Evolutionary conservation across 2,329 filamentous ascomycete species (phyloP).

Genomic region (Colletotrichum costaricense): DNA sequence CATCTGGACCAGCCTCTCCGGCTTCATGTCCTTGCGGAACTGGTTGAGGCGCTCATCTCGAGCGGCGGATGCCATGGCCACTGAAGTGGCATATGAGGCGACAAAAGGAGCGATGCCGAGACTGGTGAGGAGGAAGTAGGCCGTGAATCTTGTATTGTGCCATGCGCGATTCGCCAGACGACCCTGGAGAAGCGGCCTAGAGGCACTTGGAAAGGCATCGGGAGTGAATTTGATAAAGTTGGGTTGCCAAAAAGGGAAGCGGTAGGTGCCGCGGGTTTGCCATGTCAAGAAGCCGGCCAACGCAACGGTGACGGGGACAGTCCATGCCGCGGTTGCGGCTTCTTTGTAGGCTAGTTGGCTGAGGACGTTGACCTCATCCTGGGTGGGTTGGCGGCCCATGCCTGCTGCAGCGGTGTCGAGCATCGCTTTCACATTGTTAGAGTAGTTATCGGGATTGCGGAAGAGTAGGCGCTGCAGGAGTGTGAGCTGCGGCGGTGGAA

Average conservation of each 20-base stretch:
- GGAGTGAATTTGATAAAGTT: constrained; percentile 46
- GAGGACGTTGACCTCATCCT: constrained; percentile 50
- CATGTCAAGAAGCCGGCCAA: constrained; percentile 42
- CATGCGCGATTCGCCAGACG: constrained; percentile 43
- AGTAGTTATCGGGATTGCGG: constrained; percentile 1
- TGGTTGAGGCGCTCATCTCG: constrained; percentile 25
- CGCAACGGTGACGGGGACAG: constrained; percentile 40
- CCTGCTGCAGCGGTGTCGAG: background rate
- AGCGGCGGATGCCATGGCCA: background rate
- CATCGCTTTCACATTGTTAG: background rate
- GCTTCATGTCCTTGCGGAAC: constrained; percentile 28
- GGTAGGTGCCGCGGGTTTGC: constrained; percentile 46
- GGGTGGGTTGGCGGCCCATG: constrained; percentile 43
- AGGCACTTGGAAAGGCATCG: constrained; percentile 42
- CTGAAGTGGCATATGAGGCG: constrained; percentile 41
- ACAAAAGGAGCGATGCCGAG: constrained; percentile 44
- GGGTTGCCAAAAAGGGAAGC: constrained; percentile 54
- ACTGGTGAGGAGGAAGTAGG: constrained; percentile 45
- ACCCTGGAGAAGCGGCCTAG: constrained; percentile 41
- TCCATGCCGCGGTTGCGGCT: constrained; percentile 45
- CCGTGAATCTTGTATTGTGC: constrained; percentile 49
- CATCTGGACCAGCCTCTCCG: background rate
- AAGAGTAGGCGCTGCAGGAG: constrained; percentile 10
- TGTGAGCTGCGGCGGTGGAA: constrained; percentile 4
- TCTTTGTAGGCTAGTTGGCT: constrained; percentile 41